Evolutionary conservation across 345 rosid genomes (phyloP).

Genomic region (Populus deltoides): DNA sequence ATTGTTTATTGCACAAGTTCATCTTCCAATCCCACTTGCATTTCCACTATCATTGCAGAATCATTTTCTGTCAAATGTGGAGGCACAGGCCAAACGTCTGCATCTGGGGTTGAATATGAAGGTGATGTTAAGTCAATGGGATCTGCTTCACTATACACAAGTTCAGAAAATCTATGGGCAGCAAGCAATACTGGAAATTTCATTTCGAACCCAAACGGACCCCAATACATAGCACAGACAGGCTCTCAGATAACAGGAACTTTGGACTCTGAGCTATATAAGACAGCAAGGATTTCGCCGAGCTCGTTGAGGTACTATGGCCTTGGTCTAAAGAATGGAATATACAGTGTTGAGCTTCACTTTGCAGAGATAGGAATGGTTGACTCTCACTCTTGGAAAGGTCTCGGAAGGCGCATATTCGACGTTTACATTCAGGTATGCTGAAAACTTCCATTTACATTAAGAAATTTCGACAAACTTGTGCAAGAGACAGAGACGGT

Average conservation of each 20-base stretch:
- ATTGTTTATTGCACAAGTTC: not conserved
- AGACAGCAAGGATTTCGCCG: slow-evolving; percentile 49
- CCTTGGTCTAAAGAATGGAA: slow-evolving; percentile 46
- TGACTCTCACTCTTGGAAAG: slow-evolving; percentile 46
- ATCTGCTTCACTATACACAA: slow-evolving; percentile 42
- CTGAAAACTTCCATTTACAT: not conserved
- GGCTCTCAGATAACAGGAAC: slow-evolving; percentile 46
- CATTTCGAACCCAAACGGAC: slow-evolving; percentile 44
- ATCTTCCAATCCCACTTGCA: not conserved
- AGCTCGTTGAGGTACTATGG: slow-evolving; percentile 55
- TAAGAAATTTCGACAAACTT: not conserved
- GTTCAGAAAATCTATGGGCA: slow-evolving; percentile 42
- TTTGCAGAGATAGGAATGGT: slow-evolving; percentile 56
- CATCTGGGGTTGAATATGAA: slow-evolving; percentile 39
- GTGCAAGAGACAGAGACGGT: not conserved
- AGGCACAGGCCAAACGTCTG: slow-evolving; percentile 41
- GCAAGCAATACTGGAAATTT: slow-evolving; percentile 47
- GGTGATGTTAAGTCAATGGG: slow-evolving; percentile 39
- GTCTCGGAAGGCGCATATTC: slow-evolving; percentile 51
- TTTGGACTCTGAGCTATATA: slow-evolving; percentile 50
- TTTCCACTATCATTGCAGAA: slow-evolving; percentile 31
- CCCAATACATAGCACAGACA: slow-evolving; percentile 30
- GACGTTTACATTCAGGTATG: slow-evolving; percentile 53
- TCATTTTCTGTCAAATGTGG: slow-evolving; percentile 56
- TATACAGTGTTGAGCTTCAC: slow-evolving; percentile 45